Evolutionary conservation across 192 early-diverging fungal genomes (phyloP), one percentile per base, ranked within the genome.

Genomic region (Haplosporangium gracile): DNA sequence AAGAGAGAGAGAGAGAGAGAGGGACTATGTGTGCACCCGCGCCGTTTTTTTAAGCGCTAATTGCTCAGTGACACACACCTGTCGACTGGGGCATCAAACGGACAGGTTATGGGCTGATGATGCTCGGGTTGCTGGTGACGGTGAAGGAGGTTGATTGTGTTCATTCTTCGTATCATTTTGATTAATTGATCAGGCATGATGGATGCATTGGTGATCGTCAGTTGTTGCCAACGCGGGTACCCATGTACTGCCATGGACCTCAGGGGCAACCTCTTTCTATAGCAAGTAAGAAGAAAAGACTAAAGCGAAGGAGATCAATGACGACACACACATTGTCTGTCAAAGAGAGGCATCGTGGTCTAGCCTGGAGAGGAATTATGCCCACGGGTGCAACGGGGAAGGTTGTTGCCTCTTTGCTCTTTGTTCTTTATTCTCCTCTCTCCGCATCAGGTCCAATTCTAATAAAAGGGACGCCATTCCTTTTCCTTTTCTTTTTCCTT

Each of bases 381-480:
- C 70, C 38, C 38, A 71, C 40, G 70, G 40, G 70, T 71, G 24
- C 70, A 71, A n/a, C 70, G 39, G 70, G 70, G 36, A 38, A 42
- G 13, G 68, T 10, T 4, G 38, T 26, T 10, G 65, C 65, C 32
- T 68, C 49, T 22, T 51, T 51, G 18, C 49, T 51, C 49, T 4
- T 51, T 60, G 34, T 68, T 32, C 47, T 29, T n/a, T n/a, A n/a
- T n/a, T n/a, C n/a, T 9, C 24, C 38, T 32, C 53, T 5, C 49
- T 29, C 38, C 55, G 42, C 53, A 36, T n/a, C 39, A 32, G 10
- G 20, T 72, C 43, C 9, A 10, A 45, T 45, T 38, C 16, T 57
- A 75, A 68, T 75, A 81, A 81, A 81, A 74, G 63, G 38, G 22
- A n/a, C 38, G 63, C 24, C 1, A 4, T 51, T 22, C 32, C 26